Evolutionary conservation across 2,329 filamentous ascomycete species (phyloP), one percentile per base, ranked within the genome.

Genomic region (Epichloe baconii): DNA sequence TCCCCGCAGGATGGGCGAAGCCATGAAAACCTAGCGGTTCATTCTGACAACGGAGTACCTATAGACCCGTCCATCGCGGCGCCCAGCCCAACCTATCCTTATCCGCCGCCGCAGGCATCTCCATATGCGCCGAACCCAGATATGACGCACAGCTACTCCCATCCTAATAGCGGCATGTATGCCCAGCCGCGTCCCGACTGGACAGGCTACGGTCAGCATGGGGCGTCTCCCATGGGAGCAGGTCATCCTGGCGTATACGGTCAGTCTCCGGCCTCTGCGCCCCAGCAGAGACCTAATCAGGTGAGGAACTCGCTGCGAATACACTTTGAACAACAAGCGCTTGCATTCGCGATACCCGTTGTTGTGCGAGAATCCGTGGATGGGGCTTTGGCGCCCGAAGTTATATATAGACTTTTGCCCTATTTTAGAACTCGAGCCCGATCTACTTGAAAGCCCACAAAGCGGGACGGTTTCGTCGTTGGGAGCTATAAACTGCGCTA

Each of bases 11-110:
- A 89, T 88, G 86, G 71, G 66, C 76, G 78, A 74, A 84, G 77
- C 79, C 82, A 86, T 83, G 84, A 83, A 75, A 78, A 80, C 74
- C 76, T 79, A 69, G 77, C 81, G 78, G 79, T 84, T 74, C 90
- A 88, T 73, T 94, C 90, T 95, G 87, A 95, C 88, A 80, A 79
- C 80, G 85, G 88, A 83, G 82, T 94, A 77, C 88, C 88, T 85
- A 90, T 95, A 96, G 91, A 96, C 94, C 89, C 90, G 65, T 94
- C 89, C 70, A 95, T 96, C 69, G 86, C 89, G 70, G 84, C 87
- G 63, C 86, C 88, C 66, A 95, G 88, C 77, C 90, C 91, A 54
- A 90, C 88, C 62, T 96, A 95, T 68, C 80, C 87, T 61, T 85
- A 88, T 46, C 49, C 62, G 74, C 77, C 49, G 38, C 44, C 26